phyloP scores from a whole-genome alignment of 371 early-diverging fungal species.

The Syncephalastrum contaminatum region DNA sequence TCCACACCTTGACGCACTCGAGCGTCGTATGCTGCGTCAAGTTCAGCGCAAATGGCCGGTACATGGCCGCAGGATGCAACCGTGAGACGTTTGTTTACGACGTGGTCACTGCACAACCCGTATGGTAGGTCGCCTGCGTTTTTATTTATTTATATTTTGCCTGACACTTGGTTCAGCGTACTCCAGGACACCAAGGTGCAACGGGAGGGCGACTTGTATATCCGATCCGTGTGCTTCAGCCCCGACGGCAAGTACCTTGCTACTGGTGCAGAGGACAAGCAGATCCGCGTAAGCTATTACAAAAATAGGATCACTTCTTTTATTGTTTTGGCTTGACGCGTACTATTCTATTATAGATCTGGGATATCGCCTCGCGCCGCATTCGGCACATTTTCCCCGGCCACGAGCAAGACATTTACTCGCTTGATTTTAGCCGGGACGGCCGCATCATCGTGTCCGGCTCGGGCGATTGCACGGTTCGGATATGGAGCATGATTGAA shows the following conservation, averaged over 20 bases:
- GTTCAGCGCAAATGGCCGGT: conserved; percentile 90
- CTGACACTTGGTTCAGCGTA: conserved; percentile 41
- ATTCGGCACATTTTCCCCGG: conserved; percentile 72
- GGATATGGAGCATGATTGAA: conserved; percentile 81
- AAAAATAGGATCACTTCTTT: background rate
- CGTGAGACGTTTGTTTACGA: conserved; percentile 89
- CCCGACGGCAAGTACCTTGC: conserved; percentile 92
- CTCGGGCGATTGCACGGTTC: conserved; percentile 86
- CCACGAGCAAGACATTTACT: conserved; percentile 94
- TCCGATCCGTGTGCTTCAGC: conserved; percentile 96
- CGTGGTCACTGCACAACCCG: conserved; percentile 67
- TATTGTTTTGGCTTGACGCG: background rate
- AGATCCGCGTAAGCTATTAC: conserved; percentile 68
- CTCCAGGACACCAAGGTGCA: conserved; percentile 76
- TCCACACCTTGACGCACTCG: conserved; percentile 83
- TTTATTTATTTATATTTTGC: conserved; percentile 2
- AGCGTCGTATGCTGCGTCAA: conserved; percentile 97
- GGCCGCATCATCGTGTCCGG: conserved; percentile 88
- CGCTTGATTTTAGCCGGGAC: conserved; percentile 89
- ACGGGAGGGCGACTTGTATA: conserved; percentile 85
- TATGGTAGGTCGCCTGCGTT: conserved; percentile 53
- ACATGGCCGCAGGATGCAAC: conserved; percentile 95
- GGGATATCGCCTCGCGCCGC: conserved; percentile 64
- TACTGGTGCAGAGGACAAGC: conserved; percentile 96
- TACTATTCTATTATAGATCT: conserved; percentile 40